Evolutionary conservation across 306 rosid genomes (phyloP), one percentile per base, ranked within the genome.

Genomic region (Gleditsia sinensis): DNA sequence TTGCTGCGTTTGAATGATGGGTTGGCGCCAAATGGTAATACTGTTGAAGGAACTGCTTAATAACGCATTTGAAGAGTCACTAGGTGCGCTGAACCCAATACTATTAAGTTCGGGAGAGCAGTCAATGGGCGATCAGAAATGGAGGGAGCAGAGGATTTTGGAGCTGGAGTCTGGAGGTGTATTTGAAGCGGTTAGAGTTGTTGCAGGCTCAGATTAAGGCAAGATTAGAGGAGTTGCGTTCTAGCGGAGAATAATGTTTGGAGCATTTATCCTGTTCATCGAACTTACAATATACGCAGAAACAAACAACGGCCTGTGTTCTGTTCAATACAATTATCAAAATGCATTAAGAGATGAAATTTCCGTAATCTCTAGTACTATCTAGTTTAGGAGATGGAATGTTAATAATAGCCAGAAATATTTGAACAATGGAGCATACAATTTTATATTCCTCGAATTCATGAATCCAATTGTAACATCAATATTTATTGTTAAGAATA

Each of bases 141-240:
- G 91, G 91, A 87, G 80, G 81, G 83, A 87, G 72, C 88, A 77
- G 60, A 90, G 70, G 87, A 88, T 92, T 69, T 71, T 81, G 80
- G 96, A 88, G 85, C 77, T 95, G 81, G n/a, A n/a, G n/a, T n/a
- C n/a, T n/a, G n/a, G 97, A 92, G 76, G 96, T 78, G 55, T 90
- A 92, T 80, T 86, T 86, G 27, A 84, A 87, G 82, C 75, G 91
- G 56, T 72, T 95, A 86, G 97, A 86, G 34, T 71, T 90, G 85
- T 91, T 95, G 74, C 97, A 88, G 83, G 87, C 71, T 49, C 90
- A 88, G 61, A 87, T 92, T 20, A 88, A 88, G 83, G 69, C 72
- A 40, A 84, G 86, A 57, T 86, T 95, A 78, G 90, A 95, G 37
- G 96, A 88, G 62, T 76, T 92, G 79, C 66, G 82, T 75, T 80